Base-by-base conservation (phyloP, 2,329 filamentous ascomycete genomes). In the Harringtonia aguacate region DNA sequence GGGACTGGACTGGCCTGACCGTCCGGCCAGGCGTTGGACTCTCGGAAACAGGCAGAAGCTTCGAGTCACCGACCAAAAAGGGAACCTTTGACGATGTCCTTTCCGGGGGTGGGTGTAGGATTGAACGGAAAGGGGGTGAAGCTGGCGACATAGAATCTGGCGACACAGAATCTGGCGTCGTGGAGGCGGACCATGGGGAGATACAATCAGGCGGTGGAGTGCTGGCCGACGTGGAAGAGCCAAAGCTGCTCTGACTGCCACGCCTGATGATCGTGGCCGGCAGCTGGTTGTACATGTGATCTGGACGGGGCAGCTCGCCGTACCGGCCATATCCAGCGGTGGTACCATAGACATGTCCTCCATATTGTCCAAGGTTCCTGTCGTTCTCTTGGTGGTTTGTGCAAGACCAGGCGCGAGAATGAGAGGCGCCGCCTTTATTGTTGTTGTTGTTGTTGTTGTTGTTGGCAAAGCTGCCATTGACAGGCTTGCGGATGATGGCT, bases 231-330 rank as follows among this genome's bases (percentile, higher is more conserved):
- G 43, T 36, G 1, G 39, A 24, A 0, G 50, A 50, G 30, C 39
- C 45, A 18, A 45, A 44, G 36, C 48, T 52, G 42, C 46, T 46
- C 24, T 46, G 48, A 14, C 50, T 52, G 24, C 43, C 41, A 18
- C 46, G 41, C 13, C 48, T 44, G 3, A 29, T 20, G 15, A 34
- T 38, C 3, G 43, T 8, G 4, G 22, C 17, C 15, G 22, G 14
- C 8, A 18, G 2, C n/a, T 4, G 15, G 18, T 18, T 27, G 9
- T 7, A 10, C 8, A 36, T 14, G n/a, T 7, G 4, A 8, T 28
- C 10, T 5, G 10, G 33, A 24, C 7, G 27, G 22, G 20, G n/a
- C 27, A n/a, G 17, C 12, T n/a, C 10, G 9, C n/a, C 27, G 9
- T 17, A 8, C 20, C n/a, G 10, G 10, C 6, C 13, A 13, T 7